Conservation (phyloP, 2,329 filamentous ascomycete species). For the Aspergillus fumigatiaffinis region DNA sequence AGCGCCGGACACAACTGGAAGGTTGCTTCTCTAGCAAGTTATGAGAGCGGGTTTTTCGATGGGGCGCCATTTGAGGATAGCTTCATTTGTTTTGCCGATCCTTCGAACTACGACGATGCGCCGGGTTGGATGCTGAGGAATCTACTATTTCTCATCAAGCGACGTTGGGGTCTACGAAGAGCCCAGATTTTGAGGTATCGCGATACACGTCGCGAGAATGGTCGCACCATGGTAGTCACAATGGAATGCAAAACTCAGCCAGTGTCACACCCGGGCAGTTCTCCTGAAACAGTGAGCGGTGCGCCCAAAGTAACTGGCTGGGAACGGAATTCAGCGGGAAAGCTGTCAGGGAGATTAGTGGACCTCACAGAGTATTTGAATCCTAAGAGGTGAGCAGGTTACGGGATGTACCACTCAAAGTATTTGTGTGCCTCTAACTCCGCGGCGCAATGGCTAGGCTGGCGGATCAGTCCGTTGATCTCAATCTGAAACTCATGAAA, state of each 20-base stretch:
- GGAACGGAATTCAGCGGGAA: constrained; percentile 78
- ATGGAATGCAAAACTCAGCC: constrained; percentile 42
- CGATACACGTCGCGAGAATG: constrained; percentile 74
- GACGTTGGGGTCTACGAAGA: constrained; percentile 71
- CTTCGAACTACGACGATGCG: constrained; percentile 81
- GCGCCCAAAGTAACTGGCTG: constrained; percentile 93
- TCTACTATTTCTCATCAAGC: constrained; percentile 75
- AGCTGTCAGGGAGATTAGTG: constrained; percentile 71
- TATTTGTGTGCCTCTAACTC: neutral
- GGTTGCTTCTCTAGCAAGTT: constrained; percentile 69
- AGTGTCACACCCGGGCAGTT: constrained; percentile 27
- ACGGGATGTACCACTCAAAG: neutral
- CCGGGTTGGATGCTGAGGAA: constrained; percentile 94
- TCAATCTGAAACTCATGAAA: constrained; percentile 98
- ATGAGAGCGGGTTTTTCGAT: constrained; percentile 84
- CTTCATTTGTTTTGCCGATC: constrained; percentile 84
- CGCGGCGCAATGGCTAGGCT: constrained; percentile 43
- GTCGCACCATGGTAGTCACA: constrained; percentile 73
- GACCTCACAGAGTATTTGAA: constrained; percentile 94
- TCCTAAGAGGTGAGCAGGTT: constrained; percentile 54
- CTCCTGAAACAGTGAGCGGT: constrained; percentile 8
- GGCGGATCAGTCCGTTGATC: constrained; percentile 89
- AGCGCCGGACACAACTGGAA: constrained; percentile 56
- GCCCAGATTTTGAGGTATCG: constrained; percentile 88
- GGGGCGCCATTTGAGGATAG: constrained; percentile 66